A percentile compares a stretch with the other conserved stretches of the same genome.
Conservation (phyloP, 306 rosid genomes). For the Comarum palustre region DNA sequence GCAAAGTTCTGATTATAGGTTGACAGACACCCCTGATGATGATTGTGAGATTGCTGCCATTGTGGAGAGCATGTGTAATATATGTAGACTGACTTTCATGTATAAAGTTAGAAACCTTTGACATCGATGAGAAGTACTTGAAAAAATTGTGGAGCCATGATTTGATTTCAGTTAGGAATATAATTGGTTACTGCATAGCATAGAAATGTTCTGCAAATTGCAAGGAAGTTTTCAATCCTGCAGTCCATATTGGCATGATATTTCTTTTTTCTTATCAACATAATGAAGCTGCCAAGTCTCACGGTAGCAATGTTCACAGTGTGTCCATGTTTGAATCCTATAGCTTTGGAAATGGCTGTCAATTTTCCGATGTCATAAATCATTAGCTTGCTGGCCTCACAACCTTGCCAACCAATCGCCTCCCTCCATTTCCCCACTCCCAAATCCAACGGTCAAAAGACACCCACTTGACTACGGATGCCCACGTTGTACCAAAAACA, state of each 20-base stretch:
- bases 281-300: not conserved
- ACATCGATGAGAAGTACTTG: not conserved
- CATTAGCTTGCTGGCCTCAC: too few relatives aligned
- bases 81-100: not conserved
- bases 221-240: not conserved
- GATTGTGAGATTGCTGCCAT: not conserved
- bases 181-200: not conserved
- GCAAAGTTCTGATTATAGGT: too few relatives aligned
- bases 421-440: too few relatives aligned
- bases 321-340: too few relatives aligned
- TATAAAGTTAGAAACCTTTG: not conserved
- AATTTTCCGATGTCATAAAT: too few relatives aligned
- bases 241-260: not conserved
- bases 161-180: not conserved
- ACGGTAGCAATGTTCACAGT: too few relatives aligned
- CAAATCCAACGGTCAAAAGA: too few relatives aligned
- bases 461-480: too few relatives aligned
- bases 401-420: too few relatives aligned
- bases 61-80: not conserved
- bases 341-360: too few relatives aligned
- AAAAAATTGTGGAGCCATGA: not conserved
- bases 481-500: too few relatives aligned
- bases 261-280: too few relatives aligned
- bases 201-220: not conserved
- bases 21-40: not conserved